Conservation (phyloP, 202 grass and related monocot genomes). For the Panicum virgatum region DNA sequence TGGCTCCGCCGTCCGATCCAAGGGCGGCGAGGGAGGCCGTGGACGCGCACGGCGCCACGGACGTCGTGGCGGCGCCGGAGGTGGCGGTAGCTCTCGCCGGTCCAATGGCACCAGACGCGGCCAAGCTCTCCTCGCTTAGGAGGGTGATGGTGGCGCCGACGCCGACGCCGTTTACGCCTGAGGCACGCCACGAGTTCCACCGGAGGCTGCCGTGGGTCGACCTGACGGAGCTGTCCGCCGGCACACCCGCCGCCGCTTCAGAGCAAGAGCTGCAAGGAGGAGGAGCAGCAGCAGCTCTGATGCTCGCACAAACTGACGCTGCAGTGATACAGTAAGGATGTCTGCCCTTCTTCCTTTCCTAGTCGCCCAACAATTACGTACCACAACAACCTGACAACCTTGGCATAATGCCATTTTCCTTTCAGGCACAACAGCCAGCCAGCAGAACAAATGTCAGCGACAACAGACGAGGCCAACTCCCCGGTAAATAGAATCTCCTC, state of each 20-base stretch:
- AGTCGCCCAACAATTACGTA: too few species aligned
- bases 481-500: slow-evolving; percentile 5
- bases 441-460: neutral
- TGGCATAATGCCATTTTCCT: neutral
- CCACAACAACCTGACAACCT: neutral
- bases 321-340: slow-evolving; percentile 41
- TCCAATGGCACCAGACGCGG: neutral
- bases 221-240: slow-evolving; percentile 10
- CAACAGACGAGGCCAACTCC: neutral
- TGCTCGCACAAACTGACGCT: slow-evolving; percentile 29
- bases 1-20: slow-evolving; percentile 18
- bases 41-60: slow-evolving; percentile 34
- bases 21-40: slow-evolving; percentile 22
- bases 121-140: slow-evolving; percentile 44
- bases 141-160: slow-evolving; percentile 31
- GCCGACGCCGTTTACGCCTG: slow-evolving; percentile 15
- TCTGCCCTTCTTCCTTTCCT: neutral
- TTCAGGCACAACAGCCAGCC: slow-evolving; percentile 17
- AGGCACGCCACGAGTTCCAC: slow-evolving; percentile 1
- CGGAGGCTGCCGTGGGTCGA: slow-evolving; percentile 51
- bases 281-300: neutral
- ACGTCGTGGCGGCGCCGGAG: slow-evolving; percentile 44
- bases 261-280: neutral
- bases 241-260: too few species aligned
- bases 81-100: slow-evolving; percentile 16